Evolutionary conservation across 2,329 filamentous ascomycete species (phyloP).

Genomic region (Curvularia spicifera): DNA sequence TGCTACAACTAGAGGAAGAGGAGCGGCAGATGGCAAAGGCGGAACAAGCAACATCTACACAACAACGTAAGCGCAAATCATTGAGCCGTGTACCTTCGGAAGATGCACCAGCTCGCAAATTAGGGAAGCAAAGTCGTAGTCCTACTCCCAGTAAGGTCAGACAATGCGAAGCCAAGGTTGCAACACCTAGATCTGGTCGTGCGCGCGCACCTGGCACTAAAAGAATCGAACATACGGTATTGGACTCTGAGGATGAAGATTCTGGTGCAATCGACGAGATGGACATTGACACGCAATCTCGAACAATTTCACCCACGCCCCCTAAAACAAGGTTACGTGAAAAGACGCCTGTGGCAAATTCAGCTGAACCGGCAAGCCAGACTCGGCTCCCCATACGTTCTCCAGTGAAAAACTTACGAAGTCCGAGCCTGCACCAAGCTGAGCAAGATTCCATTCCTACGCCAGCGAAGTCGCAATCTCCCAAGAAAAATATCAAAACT

Average conservation of each 20-base stretch:
- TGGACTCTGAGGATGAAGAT: conserved; percentile 46
- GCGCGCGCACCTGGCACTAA: conserved; percentile 22
- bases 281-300: conserved; percentile 27
- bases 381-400: conserved; percentile 34
- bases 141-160: conserved; percentile 27
- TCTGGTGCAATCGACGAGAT: conserved; percentile 38
- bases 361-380: conserved; percentile 17
- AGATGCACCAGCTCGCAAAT: conserved; percentile 37
- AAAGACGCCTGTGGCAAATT: conserved; percentile 22
- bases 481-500: conserved; percentile 21
- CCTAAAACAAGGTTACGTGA: conserved; percentile 17
- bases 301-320: conserved; percentile 19
- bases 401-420: conserved; percentile 31
- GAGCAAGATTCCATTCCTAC: conserved; percentile 29
- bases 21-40: conserved; percentile 17
- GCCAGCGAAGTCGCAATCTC: conserved; percentile 29
- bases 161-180: not conserved
- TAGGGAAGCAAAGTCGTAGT: conserved; percentile 34
- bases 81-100: conserved; percentile 40
- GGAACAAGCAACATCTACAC: conserved; percentile 13
- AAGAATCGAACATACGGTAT: conserved; percentile 29
- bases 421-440: conserved; percentile 22
- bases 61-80: conserved; percentile 41
- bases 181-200: conserved; percentile 1
- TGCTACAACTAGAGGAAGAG: conserved; percentile 24